A percentile compares a stretch with the other conserved stretches of the same genome.
Evolutionary conservation across 371 early-diverging fungal genomes (phyloP).

Genomic region (Syncephalastrum racemosum): DNA sequence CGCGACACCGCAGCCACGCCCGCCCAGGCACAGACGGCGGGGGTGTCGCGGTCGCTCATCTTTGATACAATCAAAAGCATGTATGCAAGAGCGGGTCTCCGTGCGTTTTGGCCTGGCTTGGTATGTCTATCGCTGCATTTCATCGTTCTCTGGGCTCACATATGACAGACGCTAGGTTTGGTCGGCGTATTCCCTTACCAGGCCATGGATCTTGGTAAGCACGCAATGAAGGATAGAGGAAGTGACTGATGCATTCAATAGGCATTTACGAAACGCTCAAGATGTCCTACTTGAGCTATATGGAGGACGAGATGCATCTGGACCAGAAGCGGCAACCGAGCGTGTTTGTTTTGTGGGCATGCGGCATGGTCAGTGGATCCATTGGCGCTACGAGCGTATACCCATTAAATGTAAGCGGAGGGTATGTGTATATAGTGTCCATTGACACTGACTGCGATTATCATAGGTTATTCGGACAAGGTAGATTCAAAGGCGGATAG

Average conservation of each 20-base stretch:
- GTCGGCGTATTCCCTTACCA: constrained; percentile 84
- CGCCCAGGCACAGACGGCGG: not conserved
- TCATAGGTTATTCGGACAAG: constrained; percentile 60
- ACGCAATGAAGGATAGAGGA: not conserved
- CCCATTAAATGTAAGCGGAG: constrained; percentile 60
- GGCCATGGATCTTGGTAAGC: constrained; percentile 69
- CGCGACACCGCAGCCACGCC: constrained; percentile 2
- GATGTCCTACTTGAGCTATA: constrained; percentile 61
- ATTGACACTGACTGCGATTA: too few species aligned
- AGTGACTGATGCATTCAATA: not conserved
- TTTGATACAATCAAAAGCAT: constrained; percentile 52
- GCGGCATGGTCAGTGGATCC: constrained; percentile 76
- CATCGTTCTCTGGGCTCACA: too few species aligned
- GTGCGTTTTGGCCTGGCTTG: constrained; percentile 76
- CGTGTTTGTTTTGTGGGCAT: constrained; percentile 61
- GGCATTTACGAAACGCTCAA: constrained; percentile 77
- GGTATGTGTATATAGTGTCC: too few species aligned
- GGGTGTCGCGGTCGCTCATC: constrained; percentile 12
- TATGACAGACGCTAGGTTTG: constrained; percentile 24
- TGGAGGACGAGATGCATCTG: constrained; percentile 33
- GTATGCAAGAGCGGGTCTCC: constrained; percentile 60
- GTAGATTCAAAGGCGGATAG: constrained; percentile 38
- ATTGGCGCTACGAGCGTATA: constrained; percentile 78
- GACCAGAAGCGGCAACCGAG: constrained; percentile 30
- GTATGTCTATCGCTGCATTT: constrained; percentile 14